phyloP scores from a whole-genome alignment of 2,329 filamentous ascomycete species.

The Gnomoniopsis sp. region DNA sequence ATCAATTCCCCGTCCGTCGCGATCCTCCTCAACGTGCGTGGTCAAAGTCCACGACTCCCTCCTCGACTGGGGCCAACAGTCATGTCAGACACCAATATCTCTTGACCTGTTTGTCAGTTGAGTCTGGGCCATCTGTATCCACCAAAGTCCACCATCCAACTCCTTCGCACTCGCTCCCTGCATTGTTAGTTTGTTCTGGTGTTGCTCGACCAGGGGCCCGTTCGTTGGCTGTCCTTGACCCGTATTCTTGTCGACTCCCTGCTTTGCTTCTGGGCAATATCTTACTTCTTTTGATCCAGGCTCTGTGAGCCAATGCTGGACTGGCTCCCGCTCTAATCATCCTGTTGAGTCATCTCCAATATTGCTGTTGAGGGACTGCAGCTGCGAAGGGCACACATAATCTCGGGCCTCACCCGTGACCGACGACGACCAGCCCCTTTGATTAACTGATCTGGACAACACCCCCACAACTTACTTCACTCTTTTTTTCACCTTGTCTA shows the following conservation, averaged over 20 bases:
- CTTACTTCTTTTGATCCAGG: not conserved
- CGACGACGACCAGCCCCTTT: not conserved
- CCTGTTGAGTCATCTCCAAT: not conserved
- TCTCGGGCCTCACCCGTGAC: not conserved
- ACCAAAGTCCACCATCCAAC: not conserved
- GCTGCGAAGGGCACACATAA: not conserved
- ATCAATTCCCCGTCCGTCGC: conserved; percentile 13
- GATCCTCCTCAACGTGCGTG: conserved; percentile 11
- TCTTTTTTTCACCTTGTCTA: not conserved
- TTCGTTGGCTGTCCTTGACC: conserved; percentile 3
- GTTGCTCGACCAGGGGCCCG: not conserved
- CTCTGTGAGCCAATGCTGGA: conserved; percentile 12
- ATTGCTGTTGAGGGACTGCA: not conserved
- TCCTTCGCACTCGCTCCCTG: conserved; percentile 7
- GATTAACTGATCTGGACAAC: not conserved
- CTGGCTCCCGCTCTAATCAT: not conserved
- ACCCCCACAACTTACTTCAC: conserved; percentile 1
- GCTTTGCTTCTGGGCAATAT: not conserved
- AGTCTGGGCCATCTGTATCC: not conserved
- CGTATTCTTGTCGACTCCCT: not conserved
- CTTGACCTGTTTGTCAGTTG: conserved; percentile 1
- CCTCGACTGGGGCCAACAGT: not conserved
- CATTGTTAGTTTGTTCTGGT: not conserved
- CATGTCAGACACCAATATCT: conserved; percentile 10
- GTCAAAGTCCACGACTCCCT: not conserved